Evolutionary conservation across 139 green algal genomes (phyloP).

Genomic region (Gonium pectorale): DNA sequence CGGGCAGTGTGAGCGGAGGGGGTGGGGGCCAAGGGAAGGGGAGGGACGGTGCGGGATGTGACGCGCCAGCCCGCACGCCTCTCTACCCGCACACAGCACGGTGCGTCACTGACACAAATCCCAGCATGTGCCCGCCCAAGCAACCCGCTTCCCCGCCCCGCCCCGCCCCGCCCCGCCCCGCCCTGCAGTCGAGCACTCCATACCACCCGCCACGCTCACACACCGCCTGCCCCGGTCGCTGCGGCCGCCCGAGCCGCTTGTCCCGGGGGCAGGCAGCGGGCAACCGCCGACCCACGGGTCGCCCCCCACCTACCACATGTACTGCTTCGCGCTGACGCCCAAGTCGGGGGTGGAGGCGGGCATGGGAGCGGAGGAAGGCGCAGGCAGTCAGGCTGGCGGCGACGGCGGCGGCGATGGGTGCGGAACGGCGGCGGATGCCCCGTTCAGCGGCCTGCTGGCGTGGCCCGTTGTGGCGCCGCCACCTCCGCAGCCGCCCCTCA

Average conservation of each 20-base stretch:
- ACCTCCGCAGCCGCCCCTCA: neutral
- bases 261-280: neutral
- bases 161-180: neutral
- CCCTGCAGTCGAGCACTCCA: conserved; percentile 13
- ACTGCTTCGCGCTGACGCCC: neutral
- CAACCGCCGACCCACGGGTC: neutral
- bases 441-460: neutral
- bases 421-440: neutral
- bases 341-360: neutral
- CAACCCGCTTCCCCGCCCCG: neutral
- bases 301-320: conserved; percentile 11
- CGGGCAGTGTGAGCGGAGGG: neutral
- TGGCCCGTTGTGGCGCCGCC: neutral
- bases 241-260: neutral
- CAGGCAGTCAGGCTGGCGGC: neutral
- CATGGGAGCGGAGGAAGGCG: neutral
- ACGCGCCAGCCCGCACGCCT: neutral
- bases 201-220: neutral
- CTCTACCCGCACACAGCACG: neutral
- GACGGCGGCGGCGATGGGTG: neutral
- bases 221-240: conserved; percentile 2
- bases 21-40: neutral
- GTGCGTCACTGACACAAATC: neutral
- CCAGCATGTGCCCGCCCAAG: neutral
- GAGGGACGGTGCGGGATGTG: neutral